Evolutionary conservation across 345 rosid genomes (phyloP).

Genomic region (Eucalyptus lansdowneana): DNA sequence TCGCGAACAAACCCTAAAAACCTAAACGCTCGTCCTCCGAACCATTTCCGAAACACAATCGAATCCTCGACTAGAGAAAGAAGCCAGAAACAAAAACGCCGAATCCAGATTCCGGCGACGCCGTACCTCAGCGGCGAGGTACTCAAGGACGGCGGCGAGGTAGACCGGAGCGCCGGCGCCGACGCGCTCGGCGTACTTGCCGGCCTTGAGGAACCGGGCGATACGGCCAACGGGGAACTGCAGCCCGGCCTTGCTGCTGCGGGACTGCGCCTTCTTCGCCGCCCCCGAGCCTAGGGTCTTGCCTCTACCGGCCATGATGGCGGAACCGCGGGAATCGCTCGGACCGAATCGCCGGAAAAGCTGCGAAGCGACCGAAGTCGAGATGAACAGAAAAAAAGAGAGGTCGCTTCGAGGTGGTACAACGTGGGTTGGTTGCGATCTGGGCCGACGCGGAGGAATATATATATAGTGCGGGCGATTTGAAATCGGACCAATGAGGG

Average conservation of each 20-base stretch:
- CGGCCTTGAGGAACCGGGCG: conserved; percentile 89
- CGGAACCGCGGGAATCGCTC: neutral
- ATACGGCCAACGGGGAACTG: conserved; percentile 96
- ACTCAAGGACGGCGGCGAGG: conserved; percentile 92
- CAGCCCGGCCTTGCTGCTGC: conserved; percentile 94
- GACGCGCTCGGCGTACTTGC: conserved; percentile 91
- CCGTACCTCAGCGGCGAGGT: conserved; percentile 84
- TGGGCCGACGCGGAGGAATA: neutral
- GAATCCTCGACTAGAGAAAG: neutral
- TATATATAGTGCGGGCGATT: neutral
- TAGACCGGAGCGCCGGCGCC: conserved; percentile 97
- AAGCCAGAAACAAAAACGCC: neutral
- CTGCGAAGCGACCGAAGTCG: neutral
- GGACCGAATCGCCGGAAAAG: neutral
- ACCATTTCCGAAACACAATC: neutral
- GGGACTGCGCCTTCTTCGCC: conserved; percentile 84
- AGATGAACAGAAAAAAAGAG: neutral
- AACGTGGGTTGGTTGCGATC: neutral
- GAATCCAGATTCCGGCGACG: neutral
- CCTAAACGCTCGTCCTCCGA: neutral
- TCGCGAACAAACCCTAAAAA: neutral
- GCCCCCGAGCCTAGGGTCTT: conserved; percentile 81
- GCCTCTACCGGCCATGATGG: conserved; percentile 92
- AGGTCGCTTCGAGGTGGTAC: neutral
- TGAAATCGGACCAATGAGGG: neutral